Conservation (phyloP, 306 rosid species). For the Prunus padus region DNA sequence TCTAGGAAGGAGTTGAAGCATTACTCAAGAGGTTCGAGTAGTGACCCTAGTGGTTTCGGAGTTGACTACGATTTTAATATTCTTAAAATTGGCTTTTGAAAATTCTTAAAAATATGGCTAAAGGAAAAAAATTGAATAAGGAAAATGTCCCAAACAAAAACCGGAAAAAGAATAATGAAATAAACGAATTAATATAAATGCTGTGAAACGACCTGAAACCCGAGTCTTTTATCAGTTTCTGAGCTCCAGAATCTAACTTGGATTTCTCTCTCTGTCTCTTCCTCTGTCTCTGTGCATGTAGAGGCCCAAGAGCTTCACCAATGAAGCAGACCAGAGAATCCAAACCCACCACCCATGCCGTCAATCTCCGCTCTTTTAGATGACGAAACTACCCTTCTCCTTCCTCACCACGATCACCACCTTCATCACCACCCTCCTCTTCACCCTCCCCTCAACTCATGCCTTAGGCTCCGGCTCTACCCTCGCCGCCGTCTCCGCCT, state of each 20-base stretch:
- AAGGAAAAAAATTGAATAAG: neutral
- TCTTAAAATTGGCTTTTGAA: neutral
- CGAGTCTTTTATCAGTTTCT: neutral
- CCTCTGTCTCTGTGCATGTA: conserved; percentile 10
- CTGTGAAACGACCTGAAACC: neutral
- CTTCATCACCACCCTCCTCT: conserved; percentile 15
- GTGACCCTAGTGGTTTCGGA: too few species aligned
- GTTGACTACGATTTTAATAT: too few species aligned
- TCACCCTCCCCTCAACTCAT: conserved; percentile 19
- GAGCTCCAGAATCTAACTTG: neutral
- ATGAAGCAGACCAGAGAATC: conserved; percentile 54
- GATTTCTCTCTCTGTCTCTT: neutral
- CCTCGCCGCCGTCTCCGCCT: conserved; percentile 49
- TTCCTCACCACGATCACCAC: conserved; percentile 7
- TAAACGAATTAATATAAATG: neutral
- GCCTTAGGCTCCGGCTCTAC: conserved; percentile 80
- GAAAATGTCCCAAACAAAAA: neutral
- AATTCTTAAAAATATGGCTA: neutral
- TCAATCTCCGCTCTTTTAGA: conserved; percentile 34
- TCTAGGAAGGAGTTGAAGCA: too few species aligned
- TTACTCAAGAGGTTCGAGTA: too few species aligned
- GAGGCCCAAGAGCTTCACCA: conserved; percentile 26
- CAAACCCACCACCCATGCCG: conserved; percentile 31
- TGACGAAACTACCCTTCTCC: conserved; percentile 56
- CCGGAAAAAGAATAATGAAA: neutral